Evolutionary conservation across 129 eudicot genomes (phyloP), one percentile per base, ranked within the genome.

Genomic region (Tagetes patula): DNA sequence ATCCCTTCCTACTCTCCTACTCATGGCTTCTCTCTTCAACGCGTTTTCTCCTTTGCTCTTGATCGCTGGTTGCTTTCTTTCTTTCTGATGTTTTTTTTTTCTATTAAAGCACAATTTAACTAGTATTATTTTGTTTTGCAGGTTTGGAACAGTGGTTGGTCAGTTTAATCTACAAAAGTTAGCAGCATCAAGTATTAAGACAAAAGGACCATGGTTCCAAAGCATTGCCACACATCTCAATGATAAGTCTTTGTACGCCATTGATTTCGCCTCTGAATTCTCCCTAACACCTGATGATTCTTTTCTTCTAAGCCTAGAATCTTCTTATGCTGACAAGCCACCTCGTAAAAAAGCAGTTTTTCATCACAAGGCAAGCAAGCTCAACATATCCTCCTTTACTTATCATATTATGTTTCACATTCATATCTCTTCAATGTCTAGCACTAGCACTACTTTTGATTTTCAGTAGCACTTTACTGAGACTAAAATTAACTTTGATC

Each of bases 321-420:
- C 89, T 65, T 73, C 73, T 59, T 90, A 83, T 37, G 84, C 80
- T 64, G 95, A 68, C 54, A 86, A 84, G 74, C 72, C 74, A 6
- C 83, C 95, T 63, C 80, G 96, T 48, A 87, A 85, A 74, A 92
- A 87, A 83, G 92, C 92, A 33, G 79, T 92, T 77, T 80, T 92
- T 77, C 88, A 85, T 77, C 96, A 89, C 86, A 87, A 89, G 98
- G 98, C 89, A 86, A 86, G 92, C 74, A 50, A 74, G 75, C 54
- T n/a, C n/a, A n/a, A n/a, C n/a, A n/a, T n/a, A n/a, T n/a, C n/a
- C n/a, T n/a, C n/a, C n/a, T n/a, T n/a, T n/a, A n/a, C n/a, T n/a
- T n/a, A n/a, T n/a, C n/a, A n/a, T n/a, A n/a, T n/a, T n/a, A n/a
- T n/a, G n/a, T n/a, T n/a, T n/a, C n/a, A n/a, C n/a, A n/a, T n/a